Evolutionary conservation across 139 green algal species (phyloP).

Genomic region (Tetratostichococcus sp.): DNA sequence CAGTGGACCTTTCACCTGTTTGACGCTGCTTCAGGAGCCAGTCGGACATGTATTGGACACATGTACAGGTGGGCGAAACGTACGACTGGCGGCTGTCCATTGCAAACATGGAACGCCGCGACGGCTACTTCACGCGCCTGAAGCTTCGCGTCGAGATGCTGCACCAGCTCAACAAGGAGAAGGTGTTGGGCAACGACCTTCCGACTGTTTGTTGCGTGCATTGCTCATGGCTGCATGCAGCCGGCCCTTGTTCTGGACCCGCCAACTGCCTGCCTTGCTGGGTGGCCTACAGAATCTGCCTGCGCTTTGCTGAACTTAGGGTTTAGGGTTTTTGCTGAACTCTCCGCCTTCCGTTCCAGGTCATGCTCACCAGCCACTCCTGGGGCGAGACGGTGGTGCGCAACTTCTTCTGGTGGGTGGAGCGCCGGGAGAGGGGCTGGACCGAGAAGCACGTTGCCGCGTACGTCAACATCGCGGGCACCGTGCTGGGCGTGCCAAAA

Average conservation of each 20-base stretch:
- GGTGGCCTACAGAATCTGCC: no score
- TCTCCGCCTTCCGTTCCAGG: slow-evolving; percentile 42
- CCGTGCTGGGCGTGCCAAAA: slow-evolving; percentile 70
- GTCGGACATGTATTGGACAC: background rate
- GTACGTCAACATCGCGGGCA: slow-evolving; percentile 62
- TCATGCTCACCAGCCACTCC: slow-evolving; percentile 53
- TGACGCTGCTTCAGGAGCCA: no score
- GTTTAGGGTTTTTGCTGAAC: no score
- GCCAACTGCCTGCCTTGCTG: no score
- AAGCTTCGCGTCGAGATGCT: slow-evolving; percentile 25
- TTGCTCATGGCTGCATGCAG: no score
- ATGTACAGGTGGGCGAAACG: slow-evolving; percentile 37
- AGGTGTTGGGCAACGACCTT: slow-evolving; percentile 17
- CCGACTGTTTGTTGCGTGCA: no score
- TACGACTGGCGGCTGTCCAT: slow-evolving; percentile 81
- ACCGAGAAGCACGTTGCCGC: slow-evolving; percentile 58
- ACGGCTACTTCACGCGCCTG: slow-evolving; percentile 62
- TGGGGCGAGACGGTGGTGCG: slow-evolving; percentile 52
- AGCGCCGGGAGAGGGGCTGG: slow-evolving; percentile 47
- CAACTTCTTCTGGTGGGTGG: slow-evolving; percentile 50
- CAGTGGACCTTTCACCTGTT: no score
- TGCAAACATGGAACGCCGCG: slow-evolving; percentile 52
- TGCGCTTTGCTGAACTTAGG: no score
- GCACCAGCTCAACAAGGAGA: slow-evolving; percentile 11
- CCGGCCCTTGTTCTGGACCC: no score